Evolutionary conservation across 148 eudicot genomes (phyloP).

Genomic region (Silene latifolia): DNA sequence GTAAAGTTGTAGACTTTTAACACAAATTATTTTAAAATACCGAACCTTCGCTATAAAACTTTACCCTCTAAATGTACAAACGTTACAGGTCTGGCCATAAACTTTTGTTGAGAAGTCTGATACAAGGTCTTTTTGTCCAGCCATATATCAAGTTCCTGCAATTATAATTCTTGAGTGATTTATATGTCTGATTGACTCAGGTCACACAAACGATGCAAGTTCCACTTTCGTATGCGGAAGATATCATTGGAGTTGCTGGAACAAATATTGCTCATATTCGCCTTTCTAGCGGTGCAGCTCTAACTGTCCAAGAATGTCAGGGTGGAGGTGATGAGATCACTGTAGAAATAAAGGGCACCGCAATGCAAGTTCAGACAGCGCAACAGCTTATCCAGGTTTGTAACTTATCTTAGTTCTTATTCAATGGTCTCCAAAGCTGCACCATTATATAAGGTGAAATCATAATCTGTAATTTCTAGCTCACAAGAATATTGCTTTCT

Average conservation of each 20-base stretch:
- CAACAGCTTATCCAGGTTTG: conserved; percentile 92
- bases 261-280: conserved; percentile 88
- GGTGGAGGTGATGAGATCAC: conserved; percentile 88
- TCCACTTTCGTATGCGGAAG: conserved; percentile 88
- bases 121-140: background rate
- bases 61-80: background rate
- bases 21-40: background rate
- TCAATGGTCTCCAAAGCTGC: background rate
- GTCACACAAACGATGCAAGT: conserved; percentile 94
- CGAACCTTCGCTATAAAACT: background rate
- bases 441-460: too few relatives aligned
- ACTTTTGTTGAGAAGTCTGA: background rate
- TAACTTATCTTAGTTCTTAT: background rate
- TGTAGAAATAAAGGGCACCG: conserved; percentile 92
- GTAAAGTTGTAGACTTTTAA: background rate
- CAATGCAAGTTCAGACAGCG: conserved; percentile 80
- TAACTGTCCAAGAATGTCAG: conserved; percentile 82
- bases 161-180: background rate
- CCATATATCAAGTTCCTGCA: background rate
- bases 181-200: conserved; percentile 29
- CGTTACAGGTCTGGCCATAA: background rate
- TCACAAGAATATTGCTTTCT: too few relatives aligned
- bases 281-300: conserved; percentile 80
- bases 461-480: too few relatives aligned
- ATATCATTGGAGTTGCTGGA: conserved; percentile 88